Conservation (phyloP, 2,329 filamentous ascomycete genomes). For the Trichoderma guizhouense region DNA sequence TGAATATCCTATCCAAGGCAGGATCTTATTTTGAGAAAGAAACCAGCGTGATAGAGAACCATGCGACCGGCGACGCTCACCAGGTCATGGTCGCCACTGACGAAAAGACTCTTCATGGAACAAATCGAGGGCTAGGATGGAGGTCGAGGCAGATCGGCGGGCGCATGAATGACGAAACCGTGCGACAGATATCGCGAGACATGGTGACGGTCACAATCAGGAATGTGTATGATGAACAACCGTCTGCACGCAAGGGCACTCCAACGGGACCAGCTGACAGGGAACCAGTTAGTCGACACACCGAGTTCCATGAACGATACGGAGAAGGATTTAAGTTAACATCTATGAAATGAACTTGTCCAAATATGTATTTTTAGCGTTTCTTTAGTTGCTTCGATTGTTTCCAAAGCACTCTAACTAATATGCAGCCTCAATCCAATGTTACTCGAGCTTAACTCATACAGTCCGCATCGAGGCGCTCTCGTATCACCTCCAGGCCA, state of each 20-base stretch:
- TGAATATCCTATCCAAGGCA: constrained; percentile 19
- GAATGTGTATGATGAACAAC: not conserved
- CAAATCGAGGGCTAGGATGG: constrained; percentile 20
- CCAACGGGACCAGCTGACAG: not conserved
- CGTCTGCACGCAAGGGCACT: not conserved
- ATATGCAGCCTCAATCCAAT: not conserved
- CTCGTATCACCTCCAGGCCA: too few relatives aligned
- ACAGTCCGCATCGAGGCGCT: too few relatives aligned
- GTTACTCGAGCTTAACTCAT: too few relatives aligned
- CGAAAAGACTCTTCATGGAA: constrained; percentile 22
- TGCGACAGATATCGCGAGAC: constrained; percentile 22
- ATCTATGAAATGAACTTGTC: not conserved
- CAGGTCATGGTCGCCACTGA: constrained; percentile 22
- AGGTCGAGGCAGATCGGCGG: constrained; percentile 21
- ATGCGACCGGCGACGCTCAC: constrained; percentile 23
- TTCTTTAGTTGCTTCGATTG: not conserved
- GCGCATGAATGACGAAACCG: constrained; percentile 20
- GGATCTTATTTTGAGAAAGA: constrained; percentile 17
- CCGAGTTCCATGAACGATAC: constrained; percentile 15
- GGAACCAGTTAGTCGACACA: not conserved
- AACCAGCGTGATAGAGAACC: constrained; percentile 22
- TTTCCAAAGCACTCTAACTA: not conserved
- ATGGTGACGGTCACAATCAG: not conserved
- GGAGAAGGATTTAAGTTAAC: constrained; percentile 16
- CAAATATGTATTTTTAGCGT: not conserved